A percentile compares a stretch with the other conserved stretches of the same genome.
These are phyloP conservation scores for Epichloe typhina DNA, from an alignment of 2,329 filamentous ascomycete species.

Conservation along the genomic window DNA sequence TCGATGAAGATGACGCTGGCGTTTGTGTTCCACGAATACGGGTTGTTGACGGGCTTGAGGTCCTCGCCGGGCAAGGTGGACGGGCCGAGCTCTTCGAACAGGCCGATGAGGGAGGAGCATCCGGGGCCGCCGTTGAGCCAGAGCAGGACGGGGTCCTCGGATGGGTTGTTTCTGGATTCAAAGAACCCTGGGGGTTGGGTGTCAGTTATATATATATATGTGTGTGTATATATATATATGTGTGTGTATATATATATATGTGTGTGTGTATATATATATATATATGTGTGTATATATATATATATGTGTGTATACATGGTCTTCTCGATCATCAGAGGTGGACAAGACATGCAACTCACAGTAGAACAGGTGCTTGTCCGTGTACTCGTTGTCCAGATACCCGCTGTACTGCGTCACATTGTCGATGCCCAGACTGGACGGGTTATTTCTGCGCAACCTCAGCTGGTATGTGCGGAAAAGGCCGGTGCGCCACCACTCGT, in stretches of 20 bases:
- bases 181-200: slow-evolving; percentile 38
- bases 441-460: slow-evolving; percentile 80
- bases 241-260: too few species aligned
- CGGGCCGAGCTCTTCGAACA: slow-evolving; percentile 64
- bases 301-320: too few species aligned
- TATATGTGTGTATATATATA: too few species aligned
- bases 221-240: too few species aligned
- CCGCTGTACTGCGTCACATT: slow-evolving; percentile 95
- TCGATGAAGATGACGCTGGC: slow-evolving; percentile 61
- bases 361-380: slow-evolving; percentile 97
- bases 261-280: too few species aligned
- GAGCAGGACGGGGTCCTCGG: slow-evolving; percentile 34
- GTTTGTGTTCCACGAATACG: slow-evolving; percentile 49
- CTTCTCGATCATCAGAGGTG: background rate
- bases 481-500: accelerated
- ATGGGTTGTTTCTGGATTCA: slow-evolving; percentile 26
- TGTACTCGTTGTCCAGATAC: slow-evolving; percentile 88
- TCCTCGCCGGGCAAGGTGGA: slow-evolving; percentile 44
- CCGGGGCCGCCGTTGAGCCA: slow-evolving; percentile 33
- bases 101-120: slow-evolving; percentile 20
- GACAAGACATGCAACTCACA: slow-evolving; percentile 44
- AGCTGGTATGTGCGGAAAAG: slow-evolving; percentile 44
- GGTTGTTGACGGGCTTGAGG: slow-evolving; percentile 31
- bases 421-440: slow-evolving; percentile 70
- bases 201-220: background rate